Conservation (phyloP, 306 rosid species). For the Vicia villosa region DNA sequence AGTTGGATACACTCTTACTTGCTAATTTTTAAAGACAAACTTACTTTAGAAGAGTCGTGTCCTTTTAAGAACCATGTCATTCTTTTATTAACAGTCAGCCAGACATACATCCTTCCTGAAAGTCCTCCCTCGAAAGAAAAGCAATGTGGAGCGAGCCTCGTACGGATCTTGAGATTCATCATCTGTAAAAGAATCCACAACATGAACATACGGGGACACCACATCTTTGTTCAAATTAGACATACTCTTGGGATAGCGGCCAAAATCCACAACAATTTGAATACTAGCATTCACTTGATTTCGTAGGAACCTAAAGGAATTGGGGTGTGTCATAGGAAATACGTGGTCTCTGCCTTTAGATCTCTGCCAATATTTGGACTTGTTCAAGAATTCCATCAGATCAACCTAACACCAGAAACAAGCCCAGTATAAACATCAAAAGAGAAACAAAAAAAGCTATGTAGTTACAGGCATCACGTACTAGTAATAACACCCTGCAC, state of each 20-base stretch:
- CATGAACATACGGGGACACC: conserved; percentile 90
- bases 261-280: conserved; percentile 96
- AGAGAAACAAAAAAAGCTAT: conserved; percentile 9
- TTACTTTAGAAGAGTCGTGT: conserved; percentile 15
- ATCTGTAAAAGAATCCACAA: conserved; percentile 76
- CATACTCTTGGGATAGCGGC: conserved; percentile 75
- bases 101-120: conserved; percentile 82
- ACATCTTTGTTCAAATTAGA: conserved; percentile 89
- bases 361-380: conserved; percentile 83
- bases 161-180: conserved; percentile 78
- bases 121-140: conserved; percentile 89
- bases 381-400: conserved; percentile 56
- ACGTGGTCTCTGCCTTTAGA: conserved; percentile 88
- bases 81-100: conserved; percentile 24
- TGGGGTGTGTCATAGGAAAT: conserved; percentile 95
- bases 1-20: conserved; percentile 25
- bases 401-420: conserved; percentile 68
- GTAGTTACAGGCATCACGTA: background rate
- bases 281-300: conserved; percentile 70
- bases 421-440: conserved; percentile 31
- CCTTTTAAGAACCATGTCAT: conserved; percentile 21
- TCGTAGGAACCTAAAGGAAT: conserved; percentile 93
- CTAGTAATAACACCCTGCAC: background rate
- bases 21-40: conserved; percentile 33
- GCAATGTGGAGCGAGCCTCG: conserved; percentile 71